Percentiles rank a stretch among this genome's conserved stretches.
These are phyloP conservation scores for Sphaerulina populicola DNA, from an alignment of 2,329 filamentous ascomycete species.

Conservation along the genomic window DNA sequence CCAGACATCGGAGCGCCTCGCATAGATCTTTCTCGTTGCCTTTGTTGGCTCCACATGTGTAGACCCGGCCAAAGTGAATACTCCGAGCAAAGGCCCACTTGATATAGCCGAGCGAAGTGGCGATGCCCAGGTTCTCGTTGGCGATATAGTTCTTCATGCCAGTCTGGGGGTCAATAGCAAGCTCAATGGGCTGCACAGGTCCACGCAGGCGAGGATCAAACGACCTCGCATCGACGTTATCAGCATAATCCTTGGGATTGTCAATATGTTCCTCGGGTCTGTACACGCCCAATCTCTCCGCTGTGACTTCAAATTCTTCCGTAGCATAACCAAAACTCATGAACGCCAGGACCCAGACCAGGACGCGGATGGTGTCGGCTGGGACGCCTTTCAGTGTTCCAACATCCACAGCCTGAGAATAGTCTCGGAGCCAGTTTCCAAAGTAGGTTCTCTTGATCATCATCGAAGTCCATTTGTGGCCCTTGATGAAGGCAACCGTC, in stretches of 20 bases:
- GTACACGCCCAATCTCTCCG: conserved; percentile 44
- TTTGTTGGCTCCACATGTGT: conserved; percentile 38
- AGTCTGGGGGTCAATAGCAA: conserved; percentile 46
- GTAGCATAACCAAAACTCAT: conserved; percentile 52
- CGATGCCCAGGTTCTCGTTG: conserved; percentile 79
- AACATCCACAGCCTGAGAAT: conserved; percentile 49
- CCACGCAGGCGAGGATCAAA: conserved; percentile 74
- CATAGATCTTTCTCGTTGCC: conserved; percentile 41
- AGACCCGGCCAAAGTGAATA: conserved; percentile 44
- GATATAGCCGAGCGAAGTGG: conserved; percentile 69
- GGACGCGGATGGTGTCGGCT: conserved; percentile 46
- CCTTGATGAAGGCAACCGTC: conserved; percentile 35
- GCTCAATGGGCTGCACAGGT: conserved; percentile 51
- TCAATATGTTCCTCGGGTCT: conserved; percentile 49
- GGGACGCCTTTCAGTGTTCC: conserved; percentile 48
- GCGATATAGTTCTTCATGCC: conserved; percentile 99
- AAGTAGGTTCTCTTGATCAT: conserved; percentile 37
- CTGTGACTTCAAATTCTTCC: conserved; percentile 49
- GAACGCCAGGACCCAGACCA: conserved; percentile 49
- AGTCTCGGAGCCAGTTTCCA: conserved; percentile 44
- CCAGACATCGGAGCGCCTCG: conserved; percentile 45
- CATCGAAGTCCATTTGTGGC: conserved; percentile 54
- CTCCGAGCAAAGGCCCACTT: conserved; percentile 39
- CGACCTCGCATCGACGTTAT: conserved; percentile 74
- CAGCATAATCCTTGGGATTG: conserved; percentile 57